These are phyloP conservation scores for Hyaloscypha hepaticicola DNA, from an alignment of 495 filamentous ascomycete species.

Conservation along the genomic window DNA sequence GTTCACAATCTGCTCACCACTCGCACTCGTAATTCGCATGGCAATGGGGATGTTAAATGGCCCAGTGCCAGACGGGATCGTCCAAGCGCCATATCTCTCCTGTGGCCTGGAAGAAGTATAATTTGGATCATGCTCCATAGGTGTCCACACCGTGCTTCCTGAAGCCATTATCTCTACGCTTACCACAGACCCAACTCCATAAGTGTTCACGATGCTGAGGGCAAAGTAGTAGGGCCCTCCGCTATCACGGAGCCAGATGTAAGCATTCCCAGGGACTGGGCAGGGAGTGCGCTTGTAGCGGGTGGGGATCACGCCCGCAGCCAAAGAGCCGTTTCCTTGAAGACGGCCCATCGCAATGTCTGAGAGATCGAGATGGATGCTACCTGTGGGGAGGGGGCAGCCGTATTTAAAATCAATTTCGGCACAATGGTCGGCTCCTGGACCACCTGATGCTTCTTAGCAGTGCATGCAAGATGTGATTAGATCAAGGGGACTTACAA, in stretches of 20 bases:
- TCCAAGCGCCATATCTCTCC: conserved; percentile 18
- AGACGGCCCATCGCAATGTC: conserved; percentile 25
- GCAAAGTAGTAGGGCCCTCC: conserved; percentile 24
- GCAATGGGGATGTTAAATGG: conserved; percentile 18
- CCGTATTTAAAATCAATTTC: conserved; percentile 26
- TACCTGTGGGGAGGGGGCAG: conserved; percentile 17
- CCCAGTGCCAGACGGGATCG: conserved; percentile 10
- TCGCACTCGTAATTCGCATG: conserved; percentile 14
- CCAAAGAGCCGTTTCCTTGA: conserved; percentile 16
- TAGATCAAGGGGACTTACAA: conserved; percentile 8
- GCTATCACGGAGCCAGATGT: conserved; percentile 23
- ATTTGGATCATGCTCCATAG: conserved; percentile 16
- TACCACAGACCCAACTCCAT: conserved; percentile 14
- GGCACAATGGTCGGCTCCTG: conserved; percentile 21
- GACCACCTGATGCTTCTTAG: conserved; percentile 4
- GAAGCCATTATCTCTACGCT: conserved; percentile 14
- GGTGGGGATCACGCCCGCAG: conserved; percentile 18
- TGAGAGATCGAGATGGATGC: conserved; percentile 22
- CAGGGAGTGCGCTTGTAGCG: conserved; percentile 21
- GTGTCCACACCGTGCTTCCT: conserved; percentile 8
- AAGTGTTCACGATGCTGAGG: conserved; percentile 12
- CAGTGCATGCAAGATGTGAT: background rate
- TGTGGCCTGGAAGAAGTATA: conserved; percentile 16
- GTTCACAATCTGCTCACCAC: conserved; percentile 13
- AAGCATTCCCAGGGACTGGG: conserved; percentile 16